phyloP scores from a whole-genome alignment of 352 stramenopile genomes.

The Pythium biforme region DNA sequence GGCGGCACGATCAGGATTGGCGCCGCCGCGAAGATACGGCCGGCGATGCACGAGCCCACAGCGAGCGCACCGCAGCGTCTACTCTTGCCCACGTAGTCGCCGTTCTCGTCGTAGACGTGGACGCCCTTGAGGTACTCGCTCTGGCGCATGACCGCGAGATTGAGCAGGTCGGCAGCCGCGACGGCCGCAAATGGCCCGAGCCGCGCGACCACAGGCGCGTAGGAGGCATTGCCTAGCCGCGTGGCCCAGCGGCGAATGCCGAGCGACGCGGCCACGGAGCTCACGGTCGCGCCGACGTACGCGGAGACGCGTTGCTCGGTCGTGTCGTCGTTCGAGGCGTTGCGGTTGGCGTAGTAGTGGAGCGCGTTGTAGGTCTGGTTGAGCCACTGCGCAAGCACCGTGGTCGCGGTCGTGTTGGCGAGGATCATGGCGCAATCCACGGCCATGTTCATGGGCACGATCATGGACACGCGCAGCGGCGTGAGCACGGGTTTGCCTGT shows the following conservation, averaged over 20 bases:
- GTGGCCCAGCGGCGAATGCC: constrained; percentile 58
- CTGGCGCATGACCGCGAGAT: constrained; percentile 84
- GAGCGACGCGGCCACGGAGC: constrained; percentile 71
- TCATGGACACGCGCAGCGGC: constrained; percentile 81
- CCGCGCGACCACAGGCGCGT: constrained; percentile 53
- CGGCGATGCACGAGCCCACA: constrained; percentile 71
- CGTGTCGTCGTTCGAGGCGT: constrained; percentile 83
- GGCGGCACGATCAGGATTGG: constrained; percentile 80
- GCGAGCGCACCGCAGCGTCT: constrained; percentile 68
- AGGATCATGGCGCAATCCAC: constrained; percentile 84
- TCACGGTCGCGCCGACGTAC: constrained; percentile 74
- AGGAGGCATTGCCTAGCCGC: constrained; percentile 42
- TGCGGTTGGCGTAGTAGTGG: constrained; percentile 89
- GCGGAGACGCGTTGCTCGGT: constrained; percentile 58
- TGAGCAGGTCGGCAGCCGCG: constrained; percentile 80
- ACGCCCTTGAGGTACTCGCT: constrained; percentile 82
- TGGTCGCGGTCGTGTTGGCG: constrained; percentile 60
- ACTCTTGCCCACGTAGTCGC: constrained; percentile 75
- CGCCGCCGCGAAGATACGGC: constrained; percentile 75
- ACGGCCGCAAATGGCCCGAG: constrained; percentile 80
- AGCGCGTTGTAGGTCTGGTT: constrained; percentile 91
- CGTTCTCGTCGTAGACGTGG: constrained; percentile 79
- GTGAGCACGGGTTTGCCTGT: constrained; percentile 60
- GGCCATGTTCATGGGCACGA: constrained; percentile 84
- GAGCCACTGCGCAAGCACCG: constrained; percentile 80